Conservation (phyloP, 495 filamentous ascomycete genomes). For the Monascus purpureus region DNA sequence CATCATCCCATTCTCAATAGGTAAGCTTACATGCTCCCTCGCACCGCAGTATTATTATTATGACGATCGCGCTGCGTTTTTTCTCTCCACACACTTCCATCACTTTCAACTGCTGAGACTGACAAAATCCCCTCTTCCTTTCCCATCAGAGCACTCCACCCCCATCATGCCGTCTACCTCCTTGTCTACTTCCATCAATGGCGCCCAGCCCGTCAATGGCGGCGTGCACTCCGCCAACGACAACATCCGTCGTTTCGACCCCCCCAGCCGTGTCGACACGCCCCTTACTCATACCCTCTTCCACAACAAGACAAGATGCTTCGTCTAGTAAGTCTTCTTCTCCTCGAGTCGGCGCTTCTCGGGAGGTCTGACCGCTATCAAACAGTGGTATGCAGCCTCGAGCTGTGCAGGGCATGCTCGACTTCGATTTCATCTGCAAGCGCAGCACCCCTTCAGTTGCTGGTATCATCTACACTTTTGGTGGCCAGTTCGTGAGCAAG, state of each 20-base stretch:
- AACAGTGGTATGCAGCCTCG: conserved; percentile 73
- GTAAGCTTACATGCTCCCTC: conserved; percentile 5
- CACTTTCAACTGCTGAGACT: too few species aligned
- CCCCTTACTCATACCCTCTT: conserved; percentile 82
- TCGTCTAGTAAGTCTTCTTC: conserved; percentile 65
- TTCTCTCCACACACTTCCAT: too few species aligned
- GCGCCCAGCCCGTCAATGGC: conserved; percentile 26
- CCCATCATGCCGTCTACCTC: conserved; percentile 34
- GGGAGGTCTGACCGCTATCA: background rate
- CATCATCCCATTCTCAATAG: too few species aligned
- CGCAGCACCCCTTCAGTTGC: conserved; percentile 89
- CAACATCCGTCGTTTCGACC: conserved; percentile 92
- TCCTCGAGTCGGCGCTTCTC: background rate
- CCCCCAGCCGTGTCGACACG: conserved; percentile 83
- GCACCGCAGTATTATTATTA: too few species aligned
- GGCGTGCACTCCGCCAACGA: conserved; percentile 72
- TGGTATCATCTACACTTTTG: conserved; percentile 99
- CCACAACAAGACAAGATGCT: conserved; percentile 98
- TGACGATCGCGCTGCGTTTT: too few species aligned
- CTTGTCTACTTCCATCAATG: too few species aligned
- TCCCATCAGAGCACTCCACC: conserved; percentile 3
- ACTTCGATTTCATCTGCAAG: conserved; percentile 99
- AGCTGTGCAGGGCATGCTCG: conserved; percentile 98
- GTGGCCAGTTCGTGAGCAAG: conserved; percentile 99
- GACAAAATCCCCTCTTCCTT: background rate